phyloP scores from a whole-genome alignment of 108 stramenopile species.

The Stephanodiscus triporus region DNA sequence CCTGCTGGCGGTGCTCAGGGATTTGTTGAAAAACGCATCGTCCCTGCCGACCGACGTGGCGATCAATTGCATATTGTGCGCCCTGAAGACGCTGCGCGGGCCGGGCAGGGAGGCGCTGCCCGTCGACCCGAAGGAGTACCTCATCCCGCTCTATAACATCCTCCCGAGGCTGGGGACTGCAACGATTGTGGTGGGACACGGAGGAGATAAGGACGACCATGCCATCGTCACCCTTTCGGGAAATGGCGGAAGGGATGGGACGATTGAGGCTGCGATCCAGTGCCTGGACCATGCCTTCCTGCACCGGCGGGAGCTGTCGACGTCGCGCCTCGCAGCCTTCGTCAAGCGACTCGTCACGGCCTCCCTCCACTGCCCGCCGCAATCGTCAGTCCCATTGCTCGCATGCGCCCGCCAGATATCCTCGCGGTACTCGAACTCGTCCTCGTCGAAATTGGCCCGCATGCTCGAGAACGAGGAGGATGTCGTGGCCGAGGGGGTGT shows the following conservation, averaged over 20 bases:
- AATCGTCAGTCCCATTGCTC: constrained; percentile 73
- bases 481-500: constrained; percentile 75
- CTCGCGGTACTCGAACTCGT: constrained; percentile 64
- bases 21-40: constrained; percentile 66
- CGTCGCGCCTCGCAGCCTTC: constrained; percentile 76
- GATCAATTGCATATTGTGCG: constrained; percentile 81
- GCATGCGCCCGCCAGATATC: constrained; percentile 76
- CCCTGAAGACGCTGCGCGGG: constrained; percentile 83
- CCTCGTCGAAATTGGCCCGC: constrained; percentile 50
- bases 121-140: constrained; percentile 84
- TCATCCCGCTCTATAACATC: constrained; percentile 79
- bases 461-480: constrained; percentile 89
- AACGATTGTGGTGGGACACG: background rate
- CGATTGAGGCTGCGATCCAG: constrained; percentile 55
- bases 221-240: background rate
- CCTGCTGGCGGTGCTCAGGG: constrained; percentile 76
- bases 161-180: constrained; percentile 44
- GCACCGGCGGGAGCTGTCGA: constrained; percentile 80
- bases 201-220: background rate
- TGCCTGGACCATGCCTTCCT: constrained; percentile 80
- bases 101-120: constrained; percentile 78
- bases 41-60: constrained; percentile 73
- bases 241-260: constrained; percentile 15
- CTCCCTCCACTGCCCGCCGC: constrained; percentile 66
- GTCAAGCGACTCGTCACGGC: constrained; percentile 74